These are phyloP conservation scores for Rhipidocladum racemiflorum DNA, from an alignment of 176 grass and related monocot genomes.

Conservation along the genomic window DNA sequence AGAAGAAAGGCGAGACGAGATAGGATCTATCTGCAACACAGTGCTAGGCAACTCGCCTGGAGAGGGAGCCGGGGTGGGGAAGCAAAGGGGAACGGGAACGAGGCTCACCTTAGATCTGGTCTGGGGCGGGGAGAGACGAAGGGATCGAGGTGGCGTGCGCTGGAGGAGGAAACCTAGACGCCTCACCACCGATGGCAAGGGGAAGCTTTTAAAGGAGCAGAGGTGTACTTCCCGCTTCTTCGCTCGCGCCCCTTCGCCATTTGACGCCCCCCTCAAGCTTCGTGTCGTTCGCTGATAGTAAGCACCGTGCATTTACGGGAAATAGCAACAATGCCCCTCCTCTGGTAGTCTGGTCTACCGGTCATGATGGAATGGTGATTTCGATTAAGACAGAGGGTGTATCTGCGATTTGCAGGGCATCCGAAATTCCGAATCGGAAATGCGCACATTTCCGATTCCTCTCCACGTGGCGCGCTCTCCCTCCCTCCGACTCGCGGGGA, in stretches of 20 bases:
- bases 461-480: too few species aligned
- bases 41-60: not conserved
- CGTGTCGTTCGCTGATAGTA: too few species aligned
- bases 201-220: not conserved
- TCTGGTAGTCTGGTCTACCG: not conserved
- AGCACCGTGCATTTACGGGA: not conserved
- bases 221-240: too few species aligned
- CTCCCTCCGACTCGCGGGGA: too few species aligned
- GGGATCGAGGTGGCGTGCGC: too few species aligned
- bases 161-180: not conserved
- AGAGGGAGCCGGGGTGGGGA: too few species aligned
- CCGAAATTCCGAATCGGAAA: not conserved
- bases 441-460: too few species aligned
- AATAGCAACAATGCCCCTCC: rapidly evolving
- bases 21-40: not conserved
- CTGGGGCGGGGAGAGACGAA: not conserved
- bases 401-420: not conserved
- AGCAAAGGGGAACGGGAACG: not conserved
- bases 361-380: rapidly evolving
- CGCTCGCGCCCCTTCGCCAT: too few species aligned
- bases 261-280: too few species aligned
- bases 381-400: rapidly evolving
- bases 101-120: not conserved
- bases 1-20: not conserved
- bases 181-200: not conserved